These are phyloP conservation scores for Solanum corneliomulleri DNA, from an alignment of 257 asterid species.

Conservation along the genomic window DNA sequence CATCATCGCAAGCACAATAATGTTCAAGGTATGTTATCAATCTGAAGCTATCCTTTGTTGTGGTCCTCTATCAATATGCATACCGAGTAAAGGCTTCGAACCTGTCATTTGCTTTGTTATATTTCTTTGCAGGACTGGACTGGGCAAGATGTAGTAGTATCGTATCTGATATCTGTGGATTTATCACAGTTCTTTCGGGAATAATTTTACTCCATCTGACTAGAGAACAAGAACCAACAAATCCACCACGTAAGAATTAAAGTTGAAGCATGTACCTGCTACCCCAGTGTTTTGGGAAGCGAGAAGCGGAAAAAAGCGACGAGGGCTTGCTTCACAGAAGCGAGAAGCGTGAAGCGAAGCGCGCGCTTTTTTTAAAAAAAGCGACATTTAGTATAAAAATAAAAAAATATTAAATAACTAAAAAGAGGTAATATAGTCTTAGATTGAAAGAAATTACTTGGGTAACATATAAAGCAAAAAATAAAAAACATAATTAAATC, in stretches of 20 bases:
- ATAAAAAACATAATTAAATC: too few relatives aligned
- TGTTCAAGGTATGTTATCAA: constrained; percentile 56
- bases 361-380: too few relatives aligned
- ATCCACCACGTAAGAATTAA: constrained; percentile 27
- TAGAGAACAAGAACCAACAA: constrained; percentile 53
- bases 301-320: too few relatives aligned
- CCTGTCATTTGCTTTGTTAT: not conserved
- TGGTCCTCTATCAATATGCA: not conserved
- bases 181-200: constrained; percentile 58
- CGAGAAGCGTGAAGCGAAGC: too few relatives aligned
- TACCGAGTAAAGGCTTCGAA: not conserved
- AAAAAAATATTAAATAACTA: too few relatives aligned
- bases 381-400: too few relatives aligned
- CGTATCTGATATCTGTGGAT: constrained; percentile 61
- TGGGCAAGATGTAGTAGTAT: constrained; percentile 60
- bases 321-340: too few relatives aligned
- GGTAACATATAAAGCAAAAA: too few relatives aligned
- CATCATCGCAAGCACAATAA: constrained; percentile 67
- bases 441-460: too few relatives aligned
- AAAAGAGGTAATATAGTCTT: too few relatives aligned
- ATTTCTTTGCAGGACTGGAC: constrained; percentile 59
- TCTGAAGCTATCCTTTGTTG: not conserved
- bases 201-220: constrained; percentile 69
- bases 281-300: too few relatives aligned
- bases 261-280: not conserved